Percentiles rank a stretch among this genome's conserved stretches.
Conservation (phyloP, 139 green algal species). For the Tetraselmis striata region DNA sequence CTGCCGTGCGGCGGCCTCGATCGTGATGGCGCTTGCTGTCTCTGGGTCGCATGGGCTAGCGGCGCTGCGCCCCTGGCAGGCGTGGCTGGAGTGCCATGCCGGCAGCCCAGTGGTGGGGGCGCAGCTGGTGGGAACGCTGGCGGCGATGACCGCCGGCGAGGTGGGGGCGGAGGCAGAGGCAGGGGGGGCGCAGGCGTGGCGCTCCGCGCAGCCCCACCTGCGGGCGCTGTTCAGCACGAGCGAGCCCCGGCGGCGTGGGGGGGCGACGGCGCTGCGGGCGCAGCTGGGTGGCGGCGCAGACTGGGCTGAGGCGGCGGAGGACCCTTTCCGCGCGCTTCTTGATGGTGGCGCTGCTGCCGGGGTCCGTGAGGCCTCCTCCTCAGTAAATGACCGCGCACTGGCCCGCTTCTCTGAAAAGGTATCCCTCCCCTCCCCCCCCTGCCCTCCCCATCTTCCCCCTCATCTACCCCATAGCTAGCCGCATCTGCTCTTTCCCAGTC, state of each 20-base stretch:
- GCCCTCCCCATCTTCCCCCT: neutral
- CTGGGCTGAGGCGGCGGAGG: conserved; percentile 10
- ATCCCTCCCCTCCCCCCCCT: neutral
- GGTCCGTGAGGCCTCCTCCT: conserved; percentile 2
- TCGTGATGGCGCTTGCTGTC: neutral
- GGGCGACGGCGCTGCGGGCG: conserved; percentile 11
- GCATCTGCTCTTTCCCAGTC: neutral
- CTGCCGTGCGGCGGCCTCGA: neutral
- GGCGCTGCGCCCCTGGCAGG: neutral
- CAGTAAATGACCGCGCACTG: neutral
- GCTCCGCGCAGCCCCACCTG: neutral
- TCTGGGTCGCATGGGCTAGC: neutral
- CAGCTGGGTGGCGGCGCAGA: conserved; percentile 1
- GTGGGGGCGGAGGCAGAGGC: neutral
- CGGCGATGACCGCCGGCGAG: neutral
- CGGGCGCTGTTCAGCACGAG: conserved; percentile 16
- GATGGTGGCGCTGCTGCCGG: neutral
- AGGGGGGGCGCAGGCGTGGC: neutral
- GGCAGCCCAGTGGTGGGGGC: neutral
- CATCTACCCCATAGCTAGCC: neutral
- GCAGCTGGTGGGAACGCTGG: neutral
- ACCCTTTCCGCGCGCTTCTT: conserved; percentile 27
- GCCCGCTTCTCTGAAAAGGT: neutral
- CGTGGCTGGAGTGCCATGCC: neutral
- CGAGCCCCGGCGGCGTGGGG: neutral